Base-by-base conservation (phyloP, 129 eudicot genomes). In the Dittrichia graveolens region DNA sequence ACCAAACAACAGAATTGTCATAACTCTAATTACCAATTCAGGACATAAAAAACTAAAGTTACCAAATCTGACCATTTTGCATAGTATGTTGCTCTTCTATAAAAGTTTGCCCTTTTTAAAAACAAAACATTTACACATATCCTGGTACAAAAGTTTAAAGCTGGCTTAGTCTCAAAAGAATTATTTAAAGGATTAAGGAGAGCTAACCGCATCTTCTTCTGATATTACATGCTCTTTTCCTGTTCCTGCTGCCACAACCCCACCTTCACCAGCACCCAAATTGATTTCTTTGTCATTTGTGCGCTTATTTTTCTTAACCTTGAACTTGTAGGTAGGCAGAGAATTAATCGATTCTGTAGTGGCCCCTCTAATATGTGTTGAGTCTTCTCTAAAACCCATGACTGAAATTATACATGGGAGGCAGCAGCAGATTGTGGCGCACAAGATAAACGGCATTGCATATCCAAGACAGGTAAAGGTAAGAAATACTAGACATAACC, bases 191-290 rank as follows among this genome's bases (percentile, higher is more conserved):
- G 31, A 24, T 24, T 24, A 38, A 61, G n/a, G 67, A 38, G 62
- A 74, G 31, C 85, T 84, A 82, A 90, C 96, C 69, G 96, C 96
- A 80, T 90, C 96, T 74, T 90, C 96, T 82, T 90, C 96, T 56
- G 96, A 87, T 75, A 90, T 83, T 16, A 50, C 71, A 9, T 88
- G 93, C 72, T 90, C 96, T 75, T 84, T 90, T 55, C 82, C 93
- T 34, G 96, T 87, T 79, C 96, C 96, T 41, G 93, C 92, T 78
- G 96, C 96, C 72, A 90, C 83, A 16, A 87, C 67, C 72, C 93
- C 95, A 42, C 86, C 86, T 81, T 90, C 96, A 69, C 75, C 75
- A 34, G 77, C 76, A 72, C 69, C 64, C 2, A 83, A 61, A 60
- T 73, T 69, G 72, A 60, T 54, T 45, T 84, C 86, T 55, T 75